Base-by-base conservation (phyloP, 768 basidiomycete species). In the Phlegmacium glaucopus region DNA sequence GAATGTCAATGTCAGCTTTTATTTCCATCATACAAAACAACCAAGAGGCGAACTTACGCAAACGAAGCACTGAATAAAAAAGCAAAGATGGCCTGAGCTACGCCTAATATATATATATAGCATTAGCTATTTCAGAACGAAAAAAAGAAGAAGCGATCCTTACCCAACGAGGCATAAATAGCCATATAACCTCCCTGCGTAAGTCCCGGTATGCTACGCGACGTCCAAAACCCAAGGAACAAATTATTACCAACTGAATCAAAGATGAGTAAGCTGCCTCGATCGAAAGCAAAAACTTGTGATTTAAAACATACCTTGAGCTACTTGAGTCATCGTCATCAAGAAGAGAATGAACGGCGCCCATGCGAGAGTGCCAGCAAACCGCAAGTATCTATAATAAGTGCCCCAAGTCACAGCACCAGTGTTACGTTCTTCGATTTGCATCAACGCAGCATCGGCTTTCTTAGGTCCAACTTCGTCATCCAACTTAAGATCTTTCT, bases 221-320 rank as follows among this genome's bases (percentile, higher is more conserved):
- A 67, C 0, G 83, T 81, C 87, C 87, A 91, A 52, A 82, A 87
- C 0, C 86, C 86, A 26, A 91, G 74, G 69, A 85, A 81, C 6
- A 91, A 60, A 42, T 77, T 83, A 56, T 79, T 83, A 0, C 75
- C 79, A 27, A 90, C 85, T 78, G 45, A n/a, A 39, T 44, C 4
- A 30, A 7, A 12, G 27, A 62, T 0, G 81, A 41, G 4, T 65
- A 54, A 7, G 82, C 58, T 18, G 78, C 50, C 1, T 63, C 17
- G 0, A 78, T 3, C n/a, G 5, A 10, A 28, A n/a, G n/a, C n/a
- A n/a, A n/a, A n/a, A n/a, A n/a, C n/a, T 17, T 30, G 30, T 47
- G 4, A 38, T 11, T 40, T n/a, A n/a, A 25, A 15, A 43, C 62
- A 12, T 27, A 80, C 82, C 81, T 69, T 72, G 66, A 15, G 80